Conservation (phyloP, 2,329 filamentous ascomycete genomes). For the Gnomoniopsis sp. region DNA sequence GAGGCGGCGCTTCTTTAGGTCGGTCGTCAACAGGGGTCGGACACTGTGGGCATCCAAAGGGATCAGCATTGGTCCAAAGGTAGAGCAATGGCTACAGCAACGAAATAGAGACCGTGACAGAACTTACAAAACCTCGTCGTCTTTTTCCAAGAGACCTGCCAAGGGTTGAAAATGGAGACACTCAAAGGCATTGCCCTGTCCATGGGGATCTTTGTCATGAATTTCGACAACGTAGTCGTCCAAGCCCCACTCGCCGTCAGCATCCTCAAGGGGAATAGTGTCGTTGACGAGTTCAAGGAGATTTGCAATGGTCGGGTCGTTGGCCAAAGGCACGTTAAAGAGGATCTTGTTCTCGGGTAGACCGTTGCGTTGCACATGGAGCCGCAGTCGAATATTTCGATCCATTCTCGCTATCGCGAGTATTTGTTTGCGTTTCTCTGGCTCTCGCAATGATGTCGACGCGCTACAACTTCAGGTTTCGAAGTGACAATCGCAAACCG, state of each 20-base stretch:
- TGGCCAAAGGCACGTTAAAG: constrained; percentile 59
- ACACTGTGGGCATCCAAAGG: constrained; percentile 50
- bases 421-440: background rate
- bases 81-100: background rate
- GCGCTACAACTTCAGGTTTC: background rate
- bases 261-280: constrained; percentile 73
- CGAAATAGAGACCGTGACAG: background rate
- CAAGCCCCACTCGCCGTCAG: constrained; percentile 67
- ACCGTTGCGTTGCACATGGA: constrained; percentile 69
- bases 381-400: constrained; percentile 64
- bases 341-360: constrained; percentile 70
- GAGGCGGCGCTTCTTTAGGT: constrained; percentile 68
- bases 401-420: constrained; percentile 18
- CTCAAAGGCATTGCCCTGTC: constrained; percentile 65
- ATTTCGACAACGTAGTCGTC: constrained; percentile 89
- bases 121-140: constrained; percentile 76
- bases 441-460: too few species aligned
- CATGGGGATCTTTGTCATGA: constrained; percentile 33
- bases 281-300: constrained; percentile 78
- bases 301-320: constrained; percentile 67
- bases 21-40: constrained; percentile 70
- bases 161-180: constrained; percentile 82
- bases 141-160: constrained; percentile 68
- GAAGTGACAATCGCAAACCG: background rate
- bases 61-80: constrained; percentile 17